Evolutionary conservation across 2,329 filamentous ascomycete genomes (phyloP), one percentile per base, ranked within the genome.

Genomic region (Teratosphaeria zuluensis): DNA sequence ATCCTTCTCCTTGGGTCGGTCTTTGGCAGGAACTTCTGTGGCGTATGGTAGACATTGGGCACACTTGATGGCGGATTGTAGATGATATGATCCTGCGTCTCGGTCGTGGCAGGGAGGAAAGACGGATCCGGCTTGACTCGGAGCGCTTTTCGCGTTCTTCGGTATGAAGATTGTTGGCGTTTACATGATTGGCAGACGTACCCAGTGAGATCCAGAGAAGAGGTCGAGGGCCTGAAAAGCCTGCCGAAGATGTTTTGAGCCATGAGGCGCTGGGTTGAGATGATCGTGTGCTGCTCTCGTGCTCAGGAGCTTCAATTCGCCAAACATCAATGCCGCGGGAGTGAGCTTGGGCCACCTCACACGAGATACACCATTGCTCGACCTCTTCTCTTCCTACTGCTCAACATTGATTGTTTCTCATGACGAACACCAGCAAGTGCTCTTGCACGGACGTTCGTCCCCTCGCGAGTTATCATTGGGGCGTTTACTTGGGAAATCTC

Each of bases 1-100:
- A 84, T 70, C 51, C 70, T 66, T 62, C 77, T 74, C 58, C 84
- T 77, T 24, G 77, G 75, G 72, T 88, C 85, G 62, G 77, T 75
- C 57, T 76, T 69, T 4, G 85, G 85, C 7, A 88, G 77, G 69
- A 88, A 88, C 63, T 85, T 84, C 31, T 78, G 73, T 1, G 85
- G 85, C 1, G 85, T 88, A 68, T 85, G 81, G 67, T 84, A 84
- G 28, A 84, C 79, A 61, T 78, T 84, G 7, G 85, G 84, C 6
- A 81, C 79, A 31, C 82, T 81, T 6, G 84, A 83, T 0, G 85
- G 85, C 38, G 85, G 85, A 65, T 87, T 87, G 77, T 83, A 84
- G 69, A 87, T 78, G 68, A 85, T 84, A 66, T 82, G 79, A 59
- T 82, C 78, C 61, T 74, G 73, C 5, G 68, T 64, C 61, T 70